Evolutionary conservation across 495 filamentous ascomycete species (phyloP).

Genomic region (Aspergillus heteromorphus): DNA sequence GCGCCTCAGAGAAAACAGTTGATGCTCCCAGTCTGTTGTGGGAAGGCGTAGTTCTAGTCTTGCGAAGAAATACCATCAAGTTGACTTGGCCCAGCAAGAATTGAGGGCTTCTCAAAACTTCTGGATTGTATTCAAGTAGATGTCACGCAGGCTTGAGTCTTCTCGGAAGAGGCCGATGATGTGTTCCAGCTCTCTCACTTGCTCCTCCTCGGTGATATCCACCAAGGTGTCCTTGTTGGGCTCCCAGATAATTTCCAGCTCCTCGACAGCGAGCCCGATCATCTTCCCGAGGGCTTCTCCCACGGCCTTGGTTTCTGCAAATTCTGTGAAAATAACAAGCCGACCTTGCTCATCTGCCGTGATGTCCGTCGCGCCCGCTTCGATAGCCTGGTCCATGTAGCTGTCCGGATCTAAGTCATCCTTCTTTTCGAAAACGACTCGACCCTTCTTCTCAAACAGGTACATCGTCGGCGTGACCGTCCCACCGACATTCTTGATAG

Average conservation of each 20-base stretch:
- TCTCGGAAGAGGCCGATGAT: conserved; percentile 41
- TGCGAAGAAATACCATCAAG: too few species aligned
- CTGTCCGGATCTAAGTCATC: conserved; percentile 61
- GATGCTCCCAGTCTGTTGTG: not conserved
- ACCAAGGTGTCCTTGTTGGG: conserved; percentile 75
- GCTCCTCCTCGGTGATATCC: conserved; percentile 42
- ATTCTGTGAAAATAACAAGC: conserved; percentile 70
- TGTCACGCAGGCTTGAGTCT: conserved; percentile 58
- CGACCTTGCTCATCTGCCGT: conserved; percentile 63
- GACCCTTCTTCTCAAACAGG: conserved; percentile 75
- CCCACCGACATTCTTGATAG: conserved; percentile 67
- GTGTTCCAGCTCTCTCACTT: conserved; percentile 51
- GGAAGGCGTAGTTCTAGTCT: not conserved
- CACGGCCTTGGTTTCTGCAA: conserved; percentile 59
- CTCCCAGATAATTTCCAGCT: conserved; percentile 77
- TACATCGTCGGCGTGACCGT: conserved; percentile 67
- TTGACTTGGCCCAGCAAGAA: too few species aligned
- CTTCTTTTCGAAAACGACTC: conserved; percentile 60
- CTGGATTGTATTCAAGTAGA: conserved; percentile 56
- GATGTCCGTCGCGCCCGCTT: conserved; percentile 80
- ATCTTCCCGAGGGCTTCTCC: conserved; percentile 54
- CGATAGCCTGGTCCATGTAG: conserved; percentile 76
- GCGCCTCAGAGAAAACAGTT: not conserved
- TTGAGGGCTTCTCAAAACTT: conserved; percentile 16
- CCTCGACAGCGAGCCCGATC: conserved; percentile 58